phyloP scores from a whole-genome alignment of 768 basidiomycete genomes.

The Paxillus ammoniavirescens region DNA sequence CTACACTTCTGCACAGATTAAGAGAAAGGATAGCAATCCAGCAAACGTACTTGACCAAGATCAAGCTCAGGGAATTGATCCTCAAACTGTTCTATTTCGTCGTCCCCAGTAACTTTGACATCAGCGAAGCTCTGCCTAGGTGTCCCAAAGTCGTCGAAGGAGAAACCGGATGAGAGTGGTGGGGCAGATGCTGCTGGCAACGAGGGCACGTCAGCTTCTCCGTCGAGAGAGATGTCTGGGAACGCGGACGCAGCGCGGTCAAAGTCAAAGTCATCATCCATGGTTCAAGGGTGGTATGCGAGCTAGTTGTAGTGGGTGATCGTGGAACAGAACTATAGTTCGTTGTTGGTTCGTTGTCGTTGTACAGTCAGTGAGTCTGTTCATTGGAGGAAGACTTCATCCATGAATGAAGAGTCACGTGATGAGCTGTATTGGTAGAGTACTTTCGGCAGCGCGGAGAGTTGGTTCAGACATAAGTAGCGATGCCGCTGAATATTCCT shows the following conservation, averaged over 20 bases:
- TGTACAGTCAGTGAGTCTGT: neutral
- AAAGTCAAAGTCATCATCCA: slow-evolving; percentile 65
- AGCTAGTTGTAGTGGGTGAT: neutral
- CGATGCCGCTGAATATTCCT: slow-evolving; percentile 74
- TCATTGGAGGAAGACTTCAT: neutral
- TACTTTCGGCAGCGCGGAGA: neutral
- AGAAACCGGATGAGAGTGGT: slow-evolving; percentile 47
- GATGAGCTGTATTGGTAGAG: neutral
- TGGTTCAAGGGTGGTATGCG: neutral
- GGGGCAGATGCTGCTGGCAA: slow-evolving; percentile 31
- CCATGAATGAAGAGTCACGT: neutral
- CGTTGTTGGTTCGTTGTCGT: neutral
- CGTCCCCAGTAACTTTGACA: slow-evolving; percentile 82
- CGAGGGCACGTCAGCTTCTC: slow-evolving; percentile 52
- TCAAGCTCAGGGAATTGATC: slow-evolving; percentile 83
- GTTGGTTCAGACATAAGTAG: neutral
- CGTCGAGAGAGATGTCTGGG: slow-evolving; percentile 81
- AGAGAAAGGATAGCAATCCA: neutral
- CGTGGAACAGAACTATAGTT: neutral
- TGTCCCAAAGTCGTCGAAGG: slow-evolving; percentile 65
- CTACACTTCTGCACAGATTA: slow-evolving; percentile 6
- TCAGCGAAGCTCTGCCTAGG: slow-evolving; percentile 41
- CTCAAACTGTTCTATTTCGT: slow-evolving; percentile 84
- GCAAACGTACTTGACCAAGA: slow-evolving; percentile 38
- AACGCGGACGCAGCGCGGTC: slow-evolving; percentile 81